Evolutionary conservation across 305 asterid species (phyloP).

Genomic region (Stenogyne calaminthoides): DNA sequence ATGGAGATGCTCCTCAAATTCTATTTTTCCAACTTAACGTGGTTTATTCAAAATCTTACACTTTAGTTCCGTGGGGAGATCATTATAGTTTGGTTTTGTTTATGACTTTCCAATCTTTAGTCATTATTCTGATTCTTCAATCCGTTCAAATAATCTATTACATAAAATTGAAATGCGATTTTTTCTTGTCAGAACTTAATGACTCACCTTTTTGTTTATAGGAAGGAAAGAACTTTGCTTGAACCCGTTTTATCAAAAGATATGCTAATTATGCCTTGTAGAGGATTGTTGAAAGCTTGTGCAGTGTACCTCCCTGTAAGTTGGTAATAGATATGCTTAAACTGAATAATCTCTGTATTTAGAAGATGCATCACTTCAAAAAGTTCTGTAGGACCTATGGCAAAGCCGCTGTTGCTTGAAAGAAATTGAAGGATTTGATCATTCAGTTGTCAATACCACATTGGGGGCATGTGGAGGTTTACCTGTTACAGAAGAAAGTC

Average conservation of each 20-base stretch:
- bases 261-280: conserved; percentile 70
- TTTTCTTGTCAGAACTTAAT: neutral
- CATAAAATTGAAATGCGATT: neutral
- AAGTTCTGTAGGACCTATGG: conserved; percentile 78
- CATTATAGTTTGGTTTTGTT: neutral
- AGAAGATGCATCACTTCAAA: conserved; percentile 13
- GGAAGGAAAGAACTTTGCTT: conserved; percentile 76
- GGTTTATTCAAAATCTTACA: too few relatives aligned
- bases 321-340: conserved; percentile 5
- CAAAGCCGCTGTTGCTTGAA: conserved; percentile 75
- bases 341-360: conserved; percentile 20
- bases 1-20: neutral
- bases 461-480: conserved; percentile 88
- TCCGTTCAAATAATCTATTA: neutral
- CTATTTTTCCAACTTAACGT: neutral
- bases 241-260: conserved; percentile 67
- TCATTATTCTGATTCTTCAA: neutral
- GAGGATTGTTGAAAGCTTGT: conserved; percentile 84
- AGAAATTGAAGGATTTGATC: conserved; percentile 86
- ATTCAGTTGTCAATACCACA: conserved; percentile 63
- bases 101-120: neutral
- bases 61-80: neutral
- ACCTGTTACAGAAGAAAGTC: conserved; percentile 60
- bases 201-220: conserved; percentile 33
- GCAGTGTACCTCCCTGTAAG: conserved; percentile 91